A percentile compares a stretch with the other conserved stretches of the same genome.
Evolutionary conservation across 306 rosid genomes (phyloP).

Genomic region (Prunus fruticosa): DNA sequence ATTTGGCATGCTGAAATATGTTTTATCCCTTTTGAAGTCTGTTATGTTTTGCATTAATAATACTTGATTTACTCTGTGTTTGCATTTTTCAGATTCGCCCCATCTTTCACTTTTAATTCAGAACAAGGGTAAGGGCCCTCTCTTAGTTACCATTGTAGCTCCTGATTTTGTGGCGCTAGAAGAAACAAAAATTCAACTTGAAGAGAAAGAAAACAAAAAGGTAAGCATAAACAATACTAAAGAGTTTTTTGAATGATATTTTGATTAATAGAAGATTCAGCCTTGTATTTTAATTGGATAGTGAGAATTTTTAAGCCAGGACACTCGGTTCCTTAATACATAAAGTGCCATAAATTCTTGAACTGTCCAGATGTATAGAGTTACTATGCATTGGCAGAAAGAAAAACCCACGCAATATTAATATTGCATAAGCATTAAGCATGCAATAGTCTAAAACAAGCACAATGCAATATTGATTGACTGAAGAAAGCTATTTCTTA

Average conservation of each 20-base stretch:
- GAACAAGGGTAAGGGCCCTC: constrained; percentile 42
- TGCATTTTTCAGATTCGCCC: constrained; percentile 39
- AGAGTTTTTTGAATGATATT: background rate
- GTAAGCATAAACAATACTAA: constrained; percentile 19
- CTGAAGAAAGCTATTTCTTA: background rate
- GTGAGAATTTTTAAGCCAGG: background rate
- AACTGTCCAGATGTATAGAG: background rate
- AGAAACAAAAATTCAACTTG: constrained; percentile 24
- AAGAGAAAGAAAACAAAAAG: constrained; percentile 29
- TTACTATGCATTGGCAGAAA: background rate
- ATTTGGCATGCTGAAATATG: background rate
- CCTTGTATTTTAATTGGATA: background rate
- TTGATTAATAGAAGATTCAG: background rate
- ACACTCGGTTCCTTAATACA: background rate
- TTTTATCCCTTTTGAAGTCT: background rate
- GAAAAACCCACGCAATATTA: background rate
- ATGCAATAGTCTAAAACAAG: background rate
- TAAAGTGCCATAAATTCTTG: background rate
- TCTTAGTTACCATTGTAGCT: constrained; percentile 35
- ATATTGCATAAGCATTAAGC: background rate
- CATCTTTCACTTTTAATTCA: constrained; percentile 46
- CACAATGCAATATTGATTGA: background rate
- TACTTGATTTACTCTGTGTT: background rate
- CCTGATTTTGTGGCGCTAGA: constrained; percentile 41
- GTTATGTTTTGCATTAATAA: background rate